Evolutionary conservation across 768 basidiomycete species (phyloP).

Genomic region (Rhizopogon roseolus): DNA sequence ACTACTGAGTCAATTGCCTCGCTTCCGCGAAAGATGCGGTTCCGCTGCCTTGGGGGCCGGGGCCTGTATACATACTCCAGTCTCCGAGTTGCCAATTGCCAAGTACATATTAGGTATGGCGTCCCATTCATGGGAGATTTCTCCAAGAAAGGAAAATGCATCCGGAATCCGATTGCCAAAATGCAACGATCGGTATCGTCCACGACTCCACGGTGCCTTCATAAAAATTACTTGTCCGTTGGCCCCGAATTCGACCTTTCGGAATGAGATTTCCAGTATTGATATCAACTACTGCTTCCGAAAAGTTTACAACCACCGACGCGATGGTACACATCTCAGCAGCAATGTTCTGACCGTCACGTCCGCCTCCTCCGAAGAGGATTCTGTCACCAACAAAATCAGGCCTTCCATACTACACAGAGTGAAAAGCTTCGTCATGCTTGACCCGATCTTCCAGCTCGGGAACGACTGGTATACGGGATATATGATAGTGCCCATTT

Average conservation of each 20-base stretch:
- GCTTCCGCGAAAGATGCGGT: no score
- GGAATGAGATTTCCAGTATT: constrained; percentile 24
- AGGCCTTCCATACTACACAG: constrained; percentile 63
- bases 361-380: no score
- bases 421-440: constrained; percentile 51
- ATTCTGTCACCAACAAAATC: no score
- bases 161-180: constrained; percentile 68
- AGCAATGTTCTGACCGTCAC: no score
- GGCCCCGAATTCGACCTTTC: constrained; percentile 39
- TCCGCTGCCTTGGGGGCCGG: no score
- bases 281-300: constrained; percentile 16
- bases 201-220: constrained; percentile 56
- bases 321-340: no score
- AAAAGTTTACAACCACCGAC: constrained; percentile 19
- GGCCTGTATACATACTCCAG: no score
- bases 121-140: no score
- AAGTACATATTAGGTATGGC: no score
- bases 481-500: constrained; percentile 69
- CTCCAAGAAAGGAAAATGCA: constrained; percentile 48
- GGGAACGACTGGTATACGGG: constrained; percentile 54
- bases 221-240: constrained; percentile 47
- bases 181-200: constrained; percentile 55
- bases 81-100: no score
- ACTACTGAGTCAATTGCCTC: no score
- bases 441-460: constrained; percentile 19